Evolutionary conservation across 78 protist species (phyloP).

Genomic region (Emiliania huxleyi): DNA sequence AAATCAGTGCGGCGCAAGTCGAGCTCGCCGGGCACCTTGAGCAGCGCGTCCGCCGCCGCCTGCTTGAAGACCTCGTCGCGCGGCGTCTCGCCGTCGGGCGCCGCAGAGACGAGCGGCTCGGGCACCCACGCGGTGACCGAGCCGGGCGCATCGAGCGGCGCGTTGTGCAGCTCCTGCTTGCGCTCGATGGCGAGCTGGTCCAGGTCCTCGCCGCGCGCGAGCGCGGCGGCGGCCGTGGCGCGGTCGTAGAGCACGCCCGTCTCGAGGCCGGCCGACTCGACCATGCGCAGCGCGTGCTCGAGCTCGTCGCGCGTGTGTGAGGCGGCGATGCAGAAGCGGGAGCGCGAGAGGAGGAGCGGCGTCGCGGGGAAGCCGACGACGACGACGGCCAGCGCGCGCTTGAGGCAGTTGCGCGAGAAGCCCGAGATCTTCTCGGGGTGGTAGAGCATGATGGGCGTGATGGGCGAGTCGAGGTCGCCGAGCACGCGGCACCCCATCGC

Average conservation of each 20-base stretch:
- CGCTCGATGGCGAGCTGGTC: background rate
- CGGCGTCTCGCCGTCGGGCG: background rate
- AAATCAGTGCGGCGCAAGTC: background rate
- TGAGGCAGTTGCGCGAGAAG: slow-evolving; percentile 30
- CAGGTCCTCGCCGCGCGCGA: too few relatives aligned
- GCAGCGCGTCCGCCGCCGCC: background rate
- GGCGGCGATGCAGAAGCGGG: slow-evolving; percentile 95
- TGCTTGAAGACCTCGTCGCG: background rate
- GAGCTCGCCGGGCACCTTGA: background rate
- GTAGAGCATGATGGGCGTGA: slow-evolving; percentile 92
- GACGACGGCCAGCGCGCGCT: slow-evolving; percentile 83
- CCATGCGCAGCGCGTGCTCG: slow-evolving; percentile 57
- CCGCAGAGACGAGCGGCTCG: background rate
- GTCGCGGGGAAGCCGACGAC: slow-evolving; percentile 99
- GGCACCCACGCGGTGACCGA: background rate
- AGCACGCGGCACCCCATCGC: slow-evolving; percentile 64
- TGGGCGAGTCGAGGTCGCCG: slow-evolving; percentile 89
- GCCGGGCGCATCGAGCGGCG: background rate
- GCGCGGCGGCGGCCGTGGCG: too few relatives aligned
- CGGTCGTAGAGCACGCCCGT: background rate
- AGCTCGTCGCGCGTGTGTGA: slow-evolving; percentile 88
- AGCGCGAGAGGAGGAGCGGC: slow-evolving; percentile 83
- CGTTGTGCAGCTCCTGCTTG: background rate
- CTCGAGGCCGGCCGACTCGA: background rate
- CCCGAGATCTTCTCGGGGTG: slow-evolving; percentile 85